A percentile compares a stretch with the other conserved stretches of the same genome.
Evolutionary conservation across 1,284 basidiomycete genomes (phyloP).

Genomic region (Taiwanofungus camphoratus): DNA sequence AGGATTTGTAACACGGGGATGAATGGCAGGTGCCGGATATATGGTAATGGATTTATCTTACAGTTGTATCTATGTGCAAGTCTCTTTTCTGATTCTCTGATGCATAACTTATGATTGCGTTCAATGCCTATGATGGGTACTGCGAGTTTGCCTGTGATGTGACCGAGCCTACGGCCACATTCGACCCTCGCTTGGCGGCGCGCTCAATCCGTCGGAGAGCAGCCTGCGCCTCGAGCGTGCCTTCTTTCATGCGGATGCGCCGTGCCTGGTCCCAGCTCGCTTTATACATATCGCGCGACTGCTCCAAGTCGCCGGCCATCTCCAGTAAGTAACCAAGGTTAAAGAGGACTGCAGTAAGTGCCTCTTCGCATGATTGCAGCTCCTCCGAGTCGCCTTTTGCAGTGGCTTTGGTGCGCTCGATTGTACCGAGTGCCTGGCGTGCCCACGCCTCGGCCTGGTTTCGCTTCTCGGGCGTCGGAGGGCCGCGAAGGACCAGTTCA

Average conservation of each 20-base stretch:
- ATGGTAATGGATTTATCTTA: background rate
- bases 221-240: conserved; percentile 40
- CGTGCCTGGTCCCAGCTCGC: conserved; percentile 46
- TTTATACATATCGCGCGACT: conserved; percentile 40
- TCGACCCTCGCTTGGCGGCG: background rate
- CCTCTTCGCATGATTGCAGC: conserved; percentile 45
- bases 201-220: conserved; percentile 38
- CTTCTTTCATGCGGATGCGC: conserved; percentile 44
- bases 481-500: conserved; percentile 48
- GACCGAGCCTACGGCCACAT: background rate
- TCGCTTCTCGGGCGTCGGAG: conserved; percentile 40
- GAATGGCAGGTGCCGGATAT: background rate
- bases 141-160: too few relatives aligned
- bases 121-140: too few relatives aligned
- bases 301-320: conserved; percentile 44
- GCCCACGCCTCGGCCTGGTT: conserved; percentile 60
- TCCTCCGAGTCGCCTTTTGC: conserved; percentile 18
- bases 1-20: conserved; percentile 22
- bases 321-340: conserved; percentile 51
- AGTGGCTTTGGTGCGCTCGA: conserved; percentile 33
- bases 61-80: conserved; percentile 19
- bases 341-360: conserved; percentile 53
- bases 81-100: too few relatives aligned
- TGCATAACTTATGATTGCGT: too few relatives aligned
- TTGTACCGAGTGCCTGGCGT: conserved; percentile 44